phyloP scores from a whole-genome alignment of 106 monocot species.

The Gastrodia elata region DNA sequence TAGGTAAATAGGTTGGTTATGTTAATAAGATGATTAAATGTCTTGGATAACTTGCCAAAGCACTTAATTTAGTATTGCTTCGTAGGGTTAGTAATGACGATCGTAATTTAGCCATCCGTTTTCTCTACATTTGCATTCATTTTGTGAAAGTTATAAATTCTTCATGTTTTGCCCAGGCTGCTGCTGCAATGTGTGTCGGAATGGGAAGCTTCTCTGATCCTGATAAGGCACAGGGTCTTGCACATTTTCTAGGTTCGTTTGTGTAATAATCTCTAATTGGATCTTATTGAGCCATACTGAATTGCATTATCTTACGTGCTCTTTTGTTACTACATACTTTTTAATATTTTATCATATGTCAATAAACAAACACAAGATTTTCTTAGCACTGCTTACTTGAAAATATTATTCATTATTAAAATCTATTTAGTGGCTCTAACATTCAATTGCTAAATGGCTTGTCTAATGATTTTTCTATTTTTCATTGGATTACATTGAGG shows the following conservation, averaged over 20 bases:
- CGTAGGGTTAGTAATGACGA: not conserved
- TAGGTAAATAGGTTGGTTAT: not conserved
- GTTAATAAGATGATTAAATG: not conserved
- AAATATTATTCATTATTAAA: not conserved
- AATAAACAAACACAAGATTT: not conserved
- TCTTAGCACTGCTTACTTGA: not conserved
- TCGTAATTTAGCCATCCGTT: not conserved
- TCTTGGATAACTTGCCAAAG: not conserved
- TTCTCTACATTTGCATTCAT: not conserved
- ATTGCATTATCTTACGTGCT: not conserved
- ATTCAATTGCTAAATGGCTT: too few relatives aligned
- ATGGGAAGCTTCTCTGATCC: conserved; percentile 96
- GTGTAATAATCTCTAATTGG: not conserved
- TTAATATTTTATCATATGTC: not conserved
- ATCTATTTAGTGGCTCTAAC: too few relatives aligned
- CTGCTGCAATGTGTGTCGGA: conserved; percentile 91
- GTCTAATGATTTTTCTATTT: too few relatives aligned
- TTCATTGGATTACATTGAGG: too few relatives aligned
- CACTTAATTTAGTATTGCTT: not conserved
- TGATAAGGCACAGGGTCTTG: conserved; percentile 62
- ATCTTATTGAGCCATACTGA: not conserved
- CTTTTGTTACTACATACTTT: conserved; percentile 3
- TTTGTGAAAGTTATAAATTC: not conserved
- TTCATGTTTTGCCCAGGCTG: conserved; percentile 42
- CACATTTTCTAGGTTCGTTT: conserved; percentile 62